Conservation (phyloP, 2,329 filamentous ascomycete genomes). For the Diaporthe caulivora region DNA sequence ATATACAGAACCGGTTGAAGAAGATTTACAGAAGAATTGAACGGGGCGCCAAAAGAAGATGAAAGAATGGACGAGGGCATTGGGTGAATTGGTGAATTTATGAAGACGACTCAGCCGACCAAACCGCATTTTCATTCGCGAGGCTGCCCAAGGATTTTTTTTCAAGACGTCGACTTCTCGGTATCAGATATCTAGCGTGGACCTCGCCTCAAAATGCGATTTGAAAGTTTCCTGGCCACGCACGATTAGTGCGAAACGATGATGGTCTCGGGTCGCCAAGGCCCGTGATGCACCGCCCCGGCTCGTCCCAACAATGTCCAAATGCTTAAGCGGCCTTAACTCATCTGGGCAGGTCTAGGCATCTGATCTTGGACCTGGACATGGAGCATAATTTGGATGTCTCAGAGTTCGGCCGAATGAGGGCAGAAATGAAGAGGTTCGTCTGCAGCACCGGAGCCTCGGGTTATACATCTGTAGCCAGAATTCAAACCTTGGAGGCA, state of each 20-base stretch:
- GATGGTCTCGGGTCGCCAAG: slow-evolving; percentile 27
- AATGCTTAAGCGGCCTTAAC: background rate
- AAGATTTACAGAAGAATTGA: slow-evolving; percentile 17
- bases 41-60: background rate
- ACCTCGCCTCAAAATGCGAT: slow-evolving; percentile 6
- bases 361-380: background rate
- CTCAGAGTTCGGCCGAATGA: background rate
- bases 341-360: background rate
- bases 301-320: background rate
- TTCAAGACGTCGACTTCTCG: background rate
- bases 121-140: too few species aligned
- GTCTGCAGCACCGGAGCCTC: too few species aligned
- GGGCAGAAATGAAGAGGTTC: background rate
- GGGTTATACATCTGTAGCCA: background rate
- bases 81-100: too few species aligned
- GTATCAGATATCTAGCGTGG: background rate
- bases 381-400: background rate
- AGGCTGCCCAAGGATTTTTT: background rate
- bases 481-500: background rate
- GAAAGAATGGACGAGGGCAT: background rate
- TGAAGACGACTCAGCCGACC: background rate
- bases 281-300: slow-evolving; percentile 5
- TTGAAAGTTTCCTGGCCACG: background rate
- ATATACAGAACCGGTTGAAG: background rate
- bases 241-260: slow-evolving; percentile 10